Base-by-base conservation (phyloP, 371 early-diverging fungal genomes). In the Conidiobolus incongruus region DNA sequence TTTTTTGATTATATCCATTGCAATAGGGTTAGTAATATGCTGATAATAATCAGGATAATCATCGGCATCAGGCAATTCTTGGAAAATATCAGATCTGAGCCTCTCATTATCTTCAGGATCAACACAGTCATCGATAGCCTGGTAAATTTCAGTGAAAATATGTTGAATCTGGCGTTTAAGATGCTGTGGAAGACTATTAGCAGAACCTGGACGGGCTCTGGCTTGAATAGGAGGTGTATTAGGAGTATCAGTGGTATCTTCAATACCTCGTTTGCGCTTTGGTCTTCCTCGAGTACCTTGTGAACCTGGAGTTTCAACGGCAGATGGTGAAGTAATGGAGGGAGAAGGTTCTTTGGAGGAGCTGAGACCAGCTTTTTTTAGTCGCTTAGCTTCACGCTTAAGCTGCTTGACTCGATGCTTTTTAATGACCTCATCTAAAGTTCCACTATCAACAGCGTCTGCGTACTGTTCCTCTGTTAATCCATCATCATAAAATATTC, bases 391-490 rank as follows among this genome's bases (percentile, higher is more conserved):
- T 1, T 50, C 26, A 29, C 59, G 52, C 29, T 48, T 51, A 45
- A 54, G 59, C 23, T 60, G 58, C 48, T 56, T 47, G 38, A 65
- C 65, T 34, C 59, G 62, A 52, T 76, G 66, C 49, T 66, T 51
- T 12, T 46, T 52, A 44, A 72, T 69, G 23, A 72, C 22, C 26
- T 76, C 77, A 23, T 76, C 62, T 7, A 78, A 38, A 22, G 65
- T 56, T 4, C 68, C 73, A 39, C 70, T 65, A 40, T 77, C 75
- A 37, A 75, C 45, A 0, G 73, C 74, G 55, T 68, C 67, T 15
- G 86, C 50, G 75, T 76, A 96, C 59, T 96, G 88, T 46, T 89
- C 89, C 45, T 96, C 95, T 0, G 86, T 87, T 53, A 94, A 57
- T 0, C 81, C 86, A 50, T 96, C 94, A 52, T 82, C 84, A 54